Evolutionary conservation across 1,284 basidiomycete species (phyloP).

Genomic region (Cutaneotrichosporon cyanovorans): DNA sequence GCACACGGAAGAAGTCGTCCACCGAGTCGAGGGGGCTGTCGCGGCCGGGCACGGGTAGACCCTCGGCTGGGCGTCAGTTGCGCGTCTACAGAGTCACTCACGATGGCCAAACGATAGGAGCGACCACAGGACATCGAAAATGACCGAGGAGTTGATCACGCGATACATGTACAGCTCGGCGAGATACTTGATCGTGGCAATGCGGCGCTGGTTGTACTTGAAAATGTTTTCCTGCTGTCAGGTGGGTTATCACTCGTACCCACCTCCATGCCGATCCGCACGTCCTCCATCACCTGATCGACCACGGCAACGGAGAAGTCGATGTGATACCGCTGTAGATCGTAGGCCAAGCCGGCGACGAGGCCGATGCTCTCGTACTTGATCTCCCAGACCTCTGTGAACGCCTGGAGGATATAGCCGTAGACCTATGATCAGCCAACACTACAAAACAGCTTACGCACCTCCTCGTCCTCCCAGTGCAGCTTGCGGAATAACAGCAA

Average conservation of each 20-base stretch:
- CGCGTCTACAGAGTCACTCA: constrained; percentile 46
- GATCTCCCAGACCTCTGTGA: constrained; percentile 95
- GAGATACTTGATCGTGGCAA: constrained; percentile 86
- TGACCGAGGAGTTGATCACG: constrained; percentile 75
- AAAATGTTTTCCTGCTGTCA: constrained; percentile 68
- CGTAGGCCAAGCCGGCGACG: constrained; percentile 89
- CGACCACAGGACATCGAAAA: constrained; percentile 93
- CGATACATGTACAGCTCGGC: constrained; percentile 97
- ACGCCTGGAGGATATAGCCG: constrained; percentile 59
- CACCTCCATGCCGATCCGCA: constrained; percentile 76
- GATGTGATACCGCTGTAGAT: constrained; percentile 84
- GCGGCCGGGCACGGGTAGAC: constrained; percentile 75
- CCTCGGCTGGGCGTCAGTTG: constrained; percentile 54
- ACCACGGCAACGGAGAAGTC: constrained; percentile 81
- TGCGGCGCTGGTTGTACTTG: constrained; percentile 85
- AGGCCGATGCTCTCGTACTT: constrained; percentile 83
- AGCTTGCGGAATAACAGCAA: constrained; percentile 85
- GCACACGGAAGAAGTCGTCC: constrained; percentile 91
- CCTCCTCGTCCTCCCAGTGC: constrained; percentile 77
- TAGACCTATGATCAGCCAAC: constrained; percentile 38
- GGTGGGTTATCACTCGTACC: constrained; percentile 3
- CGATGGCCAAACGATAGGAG: constrained; percentile 93
- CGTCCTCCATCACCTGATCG: constrained; percentile 89
- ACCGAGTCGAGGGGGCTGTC: constrained; percentile 74
- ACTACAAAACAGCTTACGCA: constrained; percentile 21